Evolutionary conservation across 2,329 filamentous ascomycete genomes (phyloP).

Genomic region (Leptographium galeiforme): DNA sequence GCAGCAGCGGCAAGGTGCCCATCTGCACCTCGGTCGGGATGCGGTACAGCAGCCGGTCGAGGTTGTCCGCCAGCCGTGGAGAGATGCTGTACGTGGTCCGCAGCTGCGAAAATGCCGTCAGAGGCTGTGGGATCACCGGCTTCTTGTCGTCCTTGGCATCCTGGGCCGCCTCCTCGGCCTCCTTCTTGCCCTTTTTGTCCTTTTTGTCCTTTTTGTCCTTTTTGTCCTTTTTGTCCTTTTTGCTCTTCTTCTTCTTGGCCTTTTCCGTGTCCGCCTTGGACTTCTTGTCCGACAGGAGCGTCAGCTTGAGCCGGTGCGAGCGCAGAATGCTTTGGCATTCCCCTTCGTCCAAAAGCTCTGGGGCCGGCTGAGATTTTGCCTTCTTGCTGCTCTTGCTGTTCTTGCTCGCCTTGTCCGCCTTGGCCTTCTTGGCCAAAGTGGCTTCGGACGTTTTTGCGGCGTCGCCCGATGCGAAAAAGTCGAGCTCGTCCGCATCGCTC

Average conservation of each 20-base stretch:
- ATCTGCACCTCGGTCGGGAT: conserved; percentile 91
- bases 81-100: conserved; percentile 60
- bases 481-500: conserved; percentile 31
- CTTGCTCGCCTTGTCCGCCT: conserved; percentile 22
- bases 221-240: conserved; percentile 28
- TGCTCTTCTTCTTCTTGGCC: conserved; percentile 23
- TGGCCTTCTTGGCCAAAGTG: conserved; percentile 7
- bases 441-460: neutral
- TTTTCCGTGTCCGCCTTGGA: conserved; percentile 27
- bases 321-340: conserved; percentile 63
- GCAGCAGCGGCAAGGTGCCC: conserved; percentile 65
- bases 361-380: conserved; percentile 17
- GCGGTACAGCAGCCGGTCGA: conserved; percentile 71
- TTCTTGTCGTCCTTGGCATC: conserved; percentile 36
- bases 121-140: conserved; percentile 63
- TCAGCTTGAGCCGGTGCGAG: conserved; percentile 74
- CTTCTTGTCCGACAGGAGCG: conserved; percentile 50
- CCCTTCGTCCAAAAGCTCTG: conserved; percentile 43
- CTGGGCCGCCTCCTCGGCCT: conserved; percentile 26
- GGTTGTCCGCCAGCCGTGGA: conserved; percentile 59
- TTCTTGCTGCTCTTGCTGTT: conserved; percentile 13
- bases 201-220: conserved; percentile 26
- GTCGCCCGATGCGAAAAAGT: conserved; percentile 44
- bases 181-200: conserved; percentile 29
- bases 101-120: conserved; percentile 65